Percentiles rank a stretch among this genome's conserved stretches.
phyloP scores from a whole-genome alignment of 768 basidiomycete species.

The Fomitopsis pulvina region DNA sequence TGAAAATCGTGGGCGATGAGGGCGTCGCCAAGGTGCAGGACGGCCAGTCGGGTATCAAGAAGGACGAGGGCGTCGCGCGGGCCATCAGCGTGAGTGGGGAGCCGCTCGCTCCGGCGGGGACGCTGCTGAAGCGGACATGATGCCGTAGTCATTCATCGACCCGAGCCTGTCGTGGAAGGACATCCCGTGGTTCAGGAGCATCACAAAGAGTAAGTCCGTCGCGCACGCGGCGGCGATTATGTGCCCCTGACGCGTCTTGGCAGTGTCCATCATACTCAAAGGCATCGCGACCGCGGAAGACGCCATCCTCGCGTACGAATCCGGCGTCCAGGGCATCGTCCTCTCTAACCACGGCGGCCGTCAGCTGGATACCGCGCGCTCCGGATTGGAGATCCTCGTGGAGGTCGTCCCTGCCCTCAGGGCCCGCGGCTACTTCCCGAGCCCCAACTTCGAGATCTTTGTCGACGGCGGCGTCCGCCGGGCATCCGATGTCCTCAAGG shows the following conservation, averaged over 20 bases:
- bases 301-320: constrained; percentile 77
- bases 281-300: constrained; percentile 83
- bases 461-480: constrained; percentile 89
- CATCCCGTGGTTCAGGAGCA: constrained; percentile 55
- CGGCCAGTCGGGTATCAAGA: constrained; percentile 27
- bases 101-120: neutral
- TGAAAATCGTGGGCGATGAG: constrained; percentile 39
- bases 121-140: constrained; percentile 30
- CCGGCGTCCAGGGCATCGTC: constrained; percentile 66
- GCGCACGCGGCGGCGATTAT: neutral
- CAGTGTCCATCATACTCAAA: constrained; percentile 88
- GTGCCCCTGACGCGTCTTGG: neutral
- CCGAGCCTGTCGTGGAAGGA: constrained; percentile 85
- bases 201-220: constrained; percentile 43
- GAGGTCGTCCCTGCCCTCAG: constrained; percentile 75
- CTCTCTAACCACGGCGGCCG: constrained; percentile 81
- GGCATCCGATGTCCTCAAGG: constrained; percentile 83
- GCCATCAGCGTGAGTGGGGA: constrained; percentile 71
- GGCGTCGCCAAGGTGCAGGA: constrained; percentile 47
- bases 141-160: constrained; percentile 82
- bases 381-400: constrained; percentile 85
- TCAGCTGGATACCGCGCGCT: constrained; percentile 62
- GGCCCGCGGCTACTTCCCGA: constrained; percentile 60
- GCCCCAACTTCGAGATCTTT: constrained; percentile 73
- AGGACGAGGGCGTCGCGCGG: constrained; percentile 67